Evolutionary conservation across 73 alveolate species (phyloP), one percentile per base, ranked within the genome.

Genomic region (Durusdinium trenchii): DNA sequence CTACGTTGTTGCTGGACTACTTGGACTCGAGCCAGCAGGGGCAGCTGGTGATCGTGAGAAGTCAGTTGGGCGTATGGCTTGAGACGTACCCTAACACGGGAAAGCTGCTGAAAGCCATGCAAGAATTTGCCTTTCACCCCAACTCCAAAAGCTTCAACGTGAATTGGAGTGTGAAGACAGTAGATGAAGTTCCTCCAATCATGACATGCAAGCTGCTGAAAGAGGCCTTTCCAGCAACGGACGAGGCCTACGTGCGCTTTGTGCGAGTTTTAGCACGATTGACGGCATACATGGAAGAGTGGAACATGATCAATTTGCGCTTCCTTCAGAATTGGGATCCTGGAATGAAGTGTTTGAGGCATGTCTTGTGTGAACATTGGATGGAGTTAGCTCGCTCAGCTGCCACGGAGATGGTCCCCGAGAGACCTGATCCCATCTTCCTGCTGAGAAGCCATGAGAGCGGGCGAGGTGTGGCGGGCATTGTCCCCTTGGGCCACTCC

Each of bases 321-420:
- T 36, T 47, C 51, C 47, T 3, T 14, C 93, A 82, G 60, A 28
- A 23, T 32, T 35, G 46, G 10, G 51, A 50, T n/a, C 36, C 50
- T 48, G 93, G 69, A 82, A 0, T 82, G 75, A 47, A 32, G 47
- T 10, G 45, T 7, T 50, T 82, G 73, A 82, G 14, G 48, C 93
- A 82, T 48, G 30, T 46, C n/a, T 47, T 82, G 46, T 82, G 48
- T n/a, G 73, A 82, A 82, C 93, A 82, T 51, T 82, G 93, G 93
- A 32, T 82, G 75, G 75, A 32, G 50, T 57, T 82, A 10, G 93
- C 93, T 48, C 75, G 93, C 32, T 46, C 10, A 23, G 67, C 75
- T 32, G 93, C 93, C 93, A 48, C 75, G 73, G 26, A 69, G 32
- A 47, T 26, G 82, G 28, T 82, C 67, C 7, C 23, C 45, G 30